phyloP scores from a whole-genome alignment of 768 basidiomycete species.

The Pleurotus tuoliensis region DNA sequence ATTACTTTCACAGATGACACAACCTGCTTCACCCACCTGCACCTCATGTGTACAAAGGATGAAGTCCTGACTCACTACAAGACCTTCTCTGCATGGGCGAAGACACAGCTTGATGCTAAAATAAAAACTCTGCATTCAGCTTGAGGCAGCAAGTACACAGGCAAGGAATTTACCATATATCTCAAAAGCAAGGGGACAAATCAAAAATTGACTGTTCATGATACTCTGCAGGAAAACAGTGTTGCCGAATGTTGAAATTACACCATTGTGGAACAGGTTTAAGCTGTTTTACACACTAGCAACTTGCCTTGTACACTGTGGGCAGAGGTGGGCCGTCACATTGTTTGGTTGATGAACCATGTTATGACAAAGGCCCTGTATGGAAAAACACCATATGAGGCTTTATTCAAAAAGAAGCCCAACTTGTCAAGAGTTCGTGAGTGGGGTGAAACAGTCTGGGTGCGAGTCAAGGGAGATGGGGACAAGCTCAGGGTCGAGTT shows the following conservation, averaged over 20 bases:
- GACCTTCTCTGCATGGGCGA: constrained; percentile 21
- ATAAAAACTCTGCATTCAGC: constrained; percentile 23
- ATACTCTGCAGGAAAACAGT: constrained; percentile 42
- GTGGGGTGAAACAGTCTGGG: constrained; percentile 31
- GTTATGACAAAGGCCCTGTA: constrained; percentile 22
- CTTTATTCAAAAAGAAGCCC: constrained; percentile 23
- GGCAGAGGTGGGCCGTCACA: constrained; percentile 31
- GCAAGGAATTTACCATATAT: constrained; percentile 25
- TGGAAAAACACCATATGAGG: constrained; percentile 25
- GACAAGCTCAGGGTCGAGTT: constrained; percentile 20
- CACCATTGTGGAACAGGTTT: constrained; percentile 26
- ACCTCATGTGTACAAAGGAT: constrained; percentile 26
- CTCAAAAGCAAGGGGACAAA: constrained; percentile 32
- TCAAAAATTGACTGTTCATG: constrained; percentile 33
- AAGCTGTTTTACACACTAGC: constrained; percentile 30
- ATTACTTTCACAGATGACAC: constrained; percentile 34
- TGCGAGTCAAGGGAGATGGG: constrained; percentile 19
- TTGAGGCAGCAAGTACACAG: constrained; percentile 29
- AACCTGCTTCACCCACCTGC: constrained; percentile 19
- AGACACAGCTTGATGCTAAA: constrained; percentile 17
- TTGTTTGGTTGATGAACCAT: constrained; percentile 32
- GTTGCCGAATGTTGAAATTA: constrained; percentile 38
- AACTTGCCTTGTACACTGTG: constrained; percentile 33
- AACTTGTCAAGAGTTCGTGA: constrained; percentile 22
- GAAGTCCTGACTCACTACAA: constrained; percentile 27